These are phyloP conservation scores for Peronospora destructor DNA, from an alignment of 352 stramenopile genomes.

Conservation along the genomic window DNA sequence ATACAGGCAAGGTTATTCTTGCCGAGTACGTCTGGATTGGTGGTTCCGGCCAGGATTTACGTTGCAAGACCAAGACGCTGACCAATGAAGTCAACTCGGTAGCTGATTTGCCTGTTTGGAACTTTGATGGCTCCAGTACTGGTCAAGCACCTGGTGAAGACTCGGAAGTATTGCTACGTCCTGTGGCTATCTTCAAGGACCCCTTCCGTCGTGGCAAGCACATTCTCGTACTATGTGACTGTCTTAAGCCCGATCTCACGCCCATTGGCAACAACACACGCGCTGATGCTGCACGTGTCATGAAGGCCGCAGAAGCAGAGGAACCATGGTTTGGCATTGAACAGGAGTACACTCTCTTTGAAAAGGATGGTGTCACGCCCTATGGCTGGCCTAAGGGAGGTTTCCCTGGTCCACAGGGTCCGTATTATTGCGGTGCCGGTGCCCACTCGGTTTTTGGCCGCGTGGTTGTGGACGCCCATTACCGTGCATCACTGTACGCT, in stretches of 20 bases:
- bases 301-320: conserved; percentile 47
- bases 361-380: conserved; percentile 78
- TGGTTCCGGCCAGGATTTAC: conserved; percentile 86
- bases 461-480: conserved; percentile 92
- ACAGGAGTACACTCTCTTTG: conserved; percentile 95
- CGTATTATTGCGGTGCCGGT: conserved; percentile 92
- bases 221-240: conserved; percentile 97
- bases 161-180: conserved; percentile 93
- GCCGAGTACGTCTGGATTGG: conserved; percentile 96
- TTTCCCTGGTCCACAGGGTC: conserved; percentile 85
- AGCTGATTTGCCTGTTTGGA: conserved; percentile 91
- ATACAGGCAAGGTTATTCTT: conserved; percentile 41
- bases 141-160: conserved; percentile 95
- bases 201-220: conserved; percentile 93
- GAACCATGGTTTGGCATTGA: conserved; percentile 94
- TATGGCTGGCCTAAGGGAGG: conserved; percentile 90
- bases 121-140: conserved; percentile 96
- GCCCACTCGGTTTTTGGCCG: conserved; percentile 95
- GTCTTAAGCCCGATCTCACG: conserved; percentile 91
- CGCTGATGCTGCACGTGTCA: conserved; percentile 64
- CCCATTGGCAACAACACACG: conserved; percentile 90
- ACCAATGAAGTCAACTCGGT: conserved; percentile 57
- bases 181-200: conserved; percentile 92
- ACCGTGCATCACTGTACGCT: conserved; percentile 92
- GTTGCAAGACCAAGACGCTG: conserved; percentile 93